Base-by-base conservation (phyloP, 805 yeast species). In the Cephaloascus albidus region DNA sequence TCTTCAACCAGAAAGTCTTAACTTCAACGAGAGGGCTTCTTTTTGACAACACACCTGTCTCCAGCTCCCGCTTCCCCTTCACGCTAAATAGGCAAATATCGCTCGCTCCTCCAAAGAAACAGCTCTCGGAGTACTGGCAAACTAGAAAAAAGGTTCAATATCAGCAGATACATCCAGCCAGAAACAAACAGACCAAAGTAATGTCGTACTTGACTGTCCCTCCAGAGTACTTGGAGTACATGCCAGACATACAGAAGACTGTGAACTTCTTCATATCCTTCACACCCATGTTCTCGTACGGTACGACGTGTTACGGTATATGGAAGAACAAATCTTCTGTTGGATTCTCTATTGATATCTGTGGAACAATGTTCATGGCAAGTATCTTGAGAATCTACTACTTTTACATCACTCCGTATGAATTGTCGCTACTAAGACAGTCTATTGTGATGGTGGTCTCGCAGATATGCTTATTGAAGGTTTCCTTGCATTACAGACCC, bases 311-410 rank as follows among this genome's bases (percentile, higher is more conserved):
- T 28, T 65, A 76, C 36, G 69, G 83, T 45, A 87, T 88, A 12
- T 71, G 77, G 49, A 64, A 70, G 36, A 71, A 74, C 27, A 65
- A 78, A 53, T 72, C 88, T 1, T 74, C 90, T 1, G 66, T 74
- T 18, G 97, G 96, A 18, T 87, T 88, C 53, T 83, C 95, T 4
- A 66, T 87, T n/a, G 97, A 89, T 58, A 85, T 89, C 10, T 89
- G 96, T 60, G 89, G 87, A 4, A 85, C 95, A 4, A 87, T 89
- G 95, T 55, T 88, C 44, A 68, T 86, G 45, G 81, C 95, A 1
- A 74, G 87, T 33, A 74, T 78, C 4, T 60, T 87, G 36, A 68
- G 94, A 46, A 79, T 88, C 20, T 76, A 78, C 40, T 88, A 85
- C 62, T 89, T 82, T 63, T 57, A 82, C 44, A 79, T 85, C 37